Evolutionary conservation across 2,329 filamentous ascomycete genomes (phyloP), one percentile per base, ranked within the genome.

Genomic region (Talaromyces amestolkiae): DNA sequence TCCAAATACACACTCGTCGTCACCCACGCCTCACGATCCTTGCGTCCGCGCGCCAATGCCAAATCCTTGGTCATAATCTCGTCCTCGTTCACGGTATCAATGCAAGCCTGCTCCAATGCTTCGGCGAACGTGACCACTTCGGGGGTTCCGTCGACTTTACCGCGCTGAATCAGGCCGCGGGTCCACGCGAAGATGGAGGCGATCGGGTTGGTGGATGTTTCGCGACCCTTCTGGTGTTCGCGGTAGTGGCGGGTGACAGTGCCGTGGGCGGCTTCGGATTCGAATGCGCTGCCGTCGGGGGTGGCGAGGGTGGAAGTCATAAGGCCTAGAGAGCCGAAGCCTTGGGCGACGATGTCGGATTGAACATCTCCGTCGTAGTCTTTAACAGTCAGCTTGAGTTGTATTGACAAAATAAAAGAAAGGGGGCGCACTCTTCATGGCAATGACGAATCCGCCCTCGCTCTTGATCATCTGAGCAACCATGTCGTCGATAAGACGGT

Each of bases 381-480:
- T 96, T 72, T 4, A 22, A 2, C 3, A 15, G 67, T 72, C 68
- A 69, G 64, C 15, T 15, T 63, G 66, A 74, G 41, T 58, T 35
- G 3, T 7, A 24, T 31, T 31, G 27, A 31, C 58, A 31, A 64
- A 1, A 41, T 17, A 13, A 43, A 64, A 17, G 63, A 17, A 27
- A 27, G n/a, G 7, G 45, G 63, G 84, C 89, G 80, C 78, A 96
- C 92, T 98, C 90, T 99, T 99, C 80, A 98, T 87, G 68, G 95
- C 95, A 86, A 98, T 97, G 78, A 98, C 88, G 82, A 95, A 97
- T 69, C 95, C 95, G 73, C 95, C 95, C 74, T 90, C 88, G 82
- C 91, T 95, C 91, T 99, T 99, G 86, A 99, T 91, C 95, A 99
- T 99, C 86, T 99, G 95, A 59, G 95, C 95, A 70, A 99, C 95